Evolutionary conservation across 257 asterid genomes (phyloP), one percentile per base, ranked within the genome.

Genomic region (Ocimum tenuiflorum): DNA sequence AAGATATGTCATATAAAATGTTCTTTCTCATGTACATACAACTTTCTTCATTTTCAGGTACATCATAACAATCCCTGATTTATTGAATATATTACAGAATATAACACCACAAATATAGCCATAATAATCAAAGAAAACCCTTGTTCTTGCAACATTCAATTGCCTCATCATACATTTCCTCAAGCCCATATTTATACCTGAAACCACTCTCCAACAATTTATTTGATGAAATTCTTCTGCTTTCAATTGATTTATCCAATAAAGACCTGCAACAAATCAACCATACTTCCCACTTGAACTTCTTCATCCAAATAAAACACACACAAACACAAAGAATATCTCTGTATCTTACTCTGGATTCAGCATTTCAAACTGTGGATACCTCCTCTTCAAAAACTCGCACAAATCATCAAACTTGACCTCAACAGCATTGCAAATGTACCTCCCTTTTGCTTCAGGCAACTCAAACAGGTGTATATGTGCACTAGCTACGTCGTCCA

Each of bases 91-190:
- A n/a, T n/a, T n/a, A n/a, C n/a, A n/a, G n/a, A n/a, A n/a, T n/a
- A n/a, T n/a, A n/a, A n/a, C n/a, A 27, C 31, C 31, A 27, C 31
- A 27, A 27, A 4, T 1, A 4, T 4, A 27, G 31, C 31, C 2
- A 27, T 27, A 2, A 24, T 8, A 10, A 17, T 60, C 63, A 83
- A 47, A 82, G 77, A 39, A 75, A 6, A 7, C 83, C 86, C 63
- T 51, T 78, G 7, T 60, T 12, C 38, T 72, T 80, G 82, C 86
- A 85, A n/a, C 83, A 71, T 35, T 48, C 61, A 67, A 85, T 74
- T 3, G 88, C 85, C 3, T 53, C 88, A 76, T 85, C 91, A 20
- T 49, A 82, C 80, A 82, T 85, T 31, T 76, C 85, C 74, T 68
- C 81, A 0, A 82, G 51, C 6, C 86, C 82, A 39, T 80, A 69